Base-by-base conservation (phyloP, 1,139 yeast genomes). In the Arxiozyma heterogenica region DNA sequence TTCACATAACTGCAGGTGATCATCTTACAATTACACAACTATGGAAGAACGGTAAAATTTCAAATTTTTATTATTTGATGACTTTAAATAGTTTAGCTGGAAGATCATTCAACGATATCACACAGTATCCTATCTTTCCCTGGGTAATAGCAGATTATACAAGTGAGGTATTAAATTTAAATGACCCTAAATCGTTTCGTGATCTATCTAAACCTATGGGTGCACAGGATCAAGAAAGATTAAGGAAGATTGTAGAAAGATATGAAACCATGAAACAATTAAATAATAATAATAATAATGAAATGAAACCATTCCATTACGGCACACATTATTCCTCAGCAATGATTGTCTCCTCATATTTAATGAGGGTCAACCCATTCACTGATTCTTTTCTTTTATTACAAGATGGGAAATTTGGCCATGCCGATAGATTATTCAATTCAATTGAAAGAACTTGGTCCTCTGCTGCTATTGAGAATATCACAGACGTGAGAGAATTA, bases 241-340 rank as follows among this genome's bases (percentile, higher is more conserved):
- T 83, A 1, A 59, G 64, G 0, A 81, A 82, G 61, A 88, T 88
- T 61, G 71, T 72, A 51, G 93, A 86, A 54, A 70, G 96, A 52
- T 88, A 75, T 61, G 83, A 83, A 42, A 90, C 94, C 0, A 66
- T 85, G 51, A 76, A 73, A 41, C 79, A 84, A 57, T 71, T 87
- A 15, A 71, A 71, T 1, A 83, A 81, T 54, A 74, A 76, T 39
- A 71, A 71, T 1, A 83, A 81, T 54, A 74, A 76, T 39, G 63
- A 65, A 25, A 66, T 78, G 0, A 89, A 90, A 0, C 86, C 96
- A 0, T 88, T 88, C 68, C 95, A 88, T 67, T 88, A 88, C 64
- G 96, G 96, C 2, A 88, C 96, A 0, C 96, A 88, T 67, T 88
- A 88, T 66, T 87, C 95, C 0, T 86, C 95, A 0, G 95, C 96